Conservation (phyloP, 2,329 filamentous ascomycete genomes). For the Chlorencoelia australis region DNA sequence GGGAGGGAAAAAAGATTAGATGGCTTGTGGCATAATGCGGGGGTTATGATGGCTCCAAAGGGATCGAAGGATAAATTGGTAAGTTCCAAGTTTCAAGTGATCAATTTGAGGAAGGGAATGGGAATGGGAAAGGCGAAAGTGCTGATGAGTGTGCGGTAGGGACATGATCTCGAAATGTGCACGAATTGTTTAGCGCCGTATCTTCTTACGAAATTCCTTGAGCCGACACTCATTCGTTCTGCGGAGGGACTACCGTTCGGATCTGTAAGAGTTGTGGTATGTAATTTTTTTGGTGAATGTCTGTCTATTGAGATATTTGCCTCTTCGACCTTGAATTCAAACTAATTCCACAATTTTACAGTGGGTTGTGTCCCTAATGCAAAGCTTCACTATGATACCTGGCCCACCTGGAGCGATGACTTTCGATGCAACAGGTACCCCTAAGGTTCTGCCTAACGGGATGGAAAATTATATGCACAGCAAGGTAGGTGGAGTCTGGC, state of each 20-base stretch:
- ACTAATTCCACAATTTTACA: too few species aligned
- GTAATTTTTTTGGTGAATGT: too few species aligned
- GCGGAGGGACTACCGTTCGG: not conserved
- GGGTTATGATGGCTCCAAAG: slow-evolving; percentile 33
- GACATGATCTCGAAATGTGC: not conserved
- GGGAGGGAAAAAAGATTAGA: slow-evolving; percentile 28
- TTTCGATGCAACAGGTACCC: not conserved
- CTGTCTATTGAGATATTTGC: too few species aligned
- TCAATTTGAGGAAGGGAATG: not conserved
- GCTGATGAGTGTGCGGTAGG: not conserved
- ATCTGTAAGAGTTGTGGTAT: not conserved
- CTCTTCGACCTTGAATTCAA: too few species aligned
- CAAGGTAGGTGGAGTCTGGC: not conserved
- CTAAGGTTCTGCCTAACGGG: not conserved
- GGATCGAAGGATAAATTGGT: slow-evolving; percentile 29
- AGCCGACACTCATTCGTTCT: not conserved
- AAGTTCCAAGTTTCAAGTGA: slow-evolving; percentile 1
- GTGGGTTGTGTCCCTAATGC: not conserved
- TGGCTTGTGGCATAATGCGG: slow-evolving; percentile 37
- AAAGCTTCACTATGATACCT: not conserved
- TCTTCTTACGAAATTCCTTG: not conserved
- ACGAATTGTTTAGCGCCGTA: not conserved
- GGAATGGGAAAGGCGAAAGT: too few species aligned
- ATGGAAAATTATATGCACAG: not conserved
- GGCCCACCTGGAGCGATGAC: not conserved